Base-by-base conservation (phyloP, 345 rosid species). In the Zanthoxylum bungeanum region DNA sequence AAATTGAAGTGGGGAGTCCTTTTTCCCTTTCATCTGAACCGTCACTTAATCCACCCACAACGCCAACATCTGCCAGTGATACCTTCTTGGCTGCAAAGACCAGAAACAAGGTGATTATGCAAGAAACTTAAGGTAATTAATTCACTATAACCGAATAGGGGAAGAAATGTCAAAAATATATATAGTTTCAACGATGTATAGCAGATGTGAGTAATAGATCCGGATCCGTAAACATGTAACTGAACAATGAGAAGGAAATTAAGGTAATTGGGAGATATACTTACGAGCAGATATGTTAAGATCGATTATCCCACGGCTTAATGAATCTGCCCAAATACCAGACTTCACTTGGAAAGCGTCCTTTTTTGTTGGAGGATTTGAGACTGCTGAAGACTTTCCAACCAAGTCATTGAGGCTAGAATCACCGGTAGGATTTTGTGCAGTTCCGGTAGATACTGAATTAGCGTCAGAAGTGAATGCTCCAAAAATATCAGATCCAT, bases 251-350 rank as follows among this genome's bases (percentile, higher is more conserved):
- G n/a, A 39, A 22, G 31, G 53, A 75, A 68, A 62, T 28, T 65
- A 33, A 39, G 57, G 55, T 34, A 42, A 39, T 21, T 6, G 34
- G 64, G 69, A 49, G 72, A 62, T 51, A 60, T 62, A 83, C 98
- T 96, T 87, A 93, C 99, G 90, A 74, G 96, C 98, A 80, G 98
- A 80, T 83, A 96, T 89, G 61, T 96, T 93, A 46, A 96, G 99
- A 85, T 93, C 99, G 81, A 96, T 93, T 49, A 96, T 71, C 63
- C 99, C 99, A 66, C 98, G 97, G 87, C 89, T 96, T 46, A 96
- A 81, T 39, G 99, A 89, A 87, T 96, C 97, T 68, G 97, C 87
- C 99, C 99, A 96, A 71, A 96, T 85, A 76, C 98, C 98, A 68
- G 99, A 96, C 68, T 89, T 93, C 75, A 96, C 92, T 73, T 85